These are phyloP conservation scores for Hamamelis virginiana DNA, from an alignment of 164 flowering plant genomes.

Conservation along the genomic window DNA sequence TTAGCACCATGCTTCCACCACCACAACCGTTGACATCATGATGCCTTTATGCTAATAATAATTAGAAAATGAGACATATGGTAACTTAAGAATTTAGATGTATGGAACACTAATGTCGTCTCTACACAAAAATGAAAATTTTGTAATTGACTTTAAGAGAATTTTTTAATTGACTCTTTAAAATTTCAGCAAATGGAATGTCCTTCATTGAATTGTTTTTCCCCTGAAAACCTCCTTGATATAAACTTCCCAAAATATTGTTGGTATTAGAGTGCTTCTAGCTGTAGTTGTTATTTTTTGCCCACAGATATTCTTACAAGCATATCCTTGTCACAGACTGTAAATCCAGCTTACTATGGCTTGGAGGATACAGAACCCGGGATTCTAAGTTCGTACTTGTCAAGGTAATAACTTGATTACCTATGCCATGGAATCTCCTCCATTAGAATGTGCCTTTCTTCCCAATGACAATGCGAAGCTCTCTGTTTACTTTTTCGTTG, in stretches of 20 bases:
- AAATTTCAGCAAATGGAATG: background rate
- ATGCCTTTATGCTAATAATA: too few relatives aligned
- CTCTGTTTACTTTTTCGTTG: slow-evolving; percentile 9
- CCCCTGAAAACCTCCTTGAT: background rate
- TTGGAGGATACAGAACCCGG: slow-evolving; percentile 69
- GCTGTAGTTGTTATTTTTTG: background rate
- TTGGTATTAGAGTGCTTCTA: background rate
- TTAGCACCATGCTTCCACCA: too few relatives aligned
- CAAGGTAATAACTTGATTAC: slow-evolving; percentile 51
- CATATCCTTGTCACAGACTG: slow-evolving; percentile 44
- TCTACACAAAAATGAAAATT: too few relatives aligned
- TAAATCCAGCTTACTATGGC: slow-evolving; percentile 95
- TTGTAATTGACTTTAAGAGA: too few relatives aligned
- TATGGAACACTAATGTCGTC: too few relatives aligned
- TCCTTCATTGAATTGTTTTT: background rate
- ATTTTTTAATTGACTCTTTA: too few relatives aligned
- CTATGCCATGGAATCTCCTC: slow-evolving; percentile 4
- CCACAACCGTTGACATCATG: too few relatives aligned
- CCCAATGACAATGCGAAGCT: background rate
- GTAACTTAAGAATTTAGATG: too few relatives aligned
- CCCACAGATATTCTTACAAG: background rate
- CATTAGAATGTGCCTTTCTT: slow-evolving; percentile 2
- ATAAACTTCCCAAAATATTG: background rate
- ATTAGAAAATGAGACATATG: too few relatives aligned
- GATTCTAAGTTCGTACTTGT: slow-evolving; percentile 68